A percentile compares a stretch with the other conserved stretches of the same genome.
phyloP scores from a whole-genome alignment of 2,329 filamentous ascomycete genomes.

The Colletotrichum gloeosporioides region DNA sequence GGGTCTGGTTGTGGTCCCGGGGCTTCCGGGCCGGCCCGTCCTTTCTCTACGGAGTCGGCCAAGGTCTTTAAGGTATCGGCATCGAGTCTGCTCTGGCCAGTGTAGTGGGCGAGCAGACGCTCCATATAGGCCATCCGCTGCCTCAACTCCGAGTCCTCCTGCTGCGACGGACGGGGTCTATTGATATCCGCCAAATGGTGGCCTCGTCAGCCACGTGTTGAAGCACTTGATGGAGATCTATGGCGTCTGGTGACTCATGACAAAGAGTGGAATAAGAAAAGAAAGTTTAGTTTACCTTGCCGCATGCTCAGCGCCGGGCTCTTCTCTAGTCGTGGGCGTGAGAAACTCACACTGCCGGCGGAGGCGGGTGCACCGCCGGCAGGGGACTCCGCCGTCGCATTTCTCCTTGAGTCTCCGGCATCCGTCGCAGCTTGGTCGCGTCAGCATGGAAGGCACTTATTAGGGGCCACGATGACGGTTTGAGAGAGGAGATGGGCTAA shows the following conservation, averaged over 20 bases:
- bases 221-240: neutral
- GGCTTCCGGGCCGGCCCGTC: slow-evolving; percentile 12
- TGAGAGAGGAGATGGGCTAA: neutral
- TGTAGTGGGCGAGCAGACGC: slow-evolving; percentile 50
- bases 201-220: slow-evolving; percentile 16
- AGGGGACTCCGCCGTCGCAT: slow-evolving; percentile 60
- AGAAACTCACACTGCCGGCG: slow-evolving; percentile 56
- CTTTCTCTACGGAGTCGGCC: slow-evolving; percentile 46
- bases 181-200: neutral
- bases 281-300: neutral
- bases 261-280: neutral
- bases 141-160: slow-evolving; percentile 21
- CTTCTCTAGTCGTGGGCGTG: slow-evolving; percentile 35
- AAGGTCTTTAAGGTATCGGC: slow-evolving; percentile 45
- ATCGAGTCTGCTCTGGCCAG: slow-evolving; percentile 48
- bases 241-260: neutral
- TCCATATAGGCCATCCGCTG: slow-evolving; percentile 42
- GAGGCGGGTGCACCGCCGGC: slow-evolving; percentile 56
- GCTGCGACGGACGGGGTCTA: neutral
- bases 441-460: slow-evolving; percentile 11
- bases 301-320: slow-evolving; percentile 20
- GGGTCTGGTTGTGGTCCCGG: neutral
- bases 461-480: neutral
- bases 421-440: slow-evolving; percentile 52
- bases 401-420: slow-evolving; percentile 62